phyloP scores from a whole-genome alignment of 2,329 filamentous ascomycete species.

The Geosmithia putterillii region DNA sequence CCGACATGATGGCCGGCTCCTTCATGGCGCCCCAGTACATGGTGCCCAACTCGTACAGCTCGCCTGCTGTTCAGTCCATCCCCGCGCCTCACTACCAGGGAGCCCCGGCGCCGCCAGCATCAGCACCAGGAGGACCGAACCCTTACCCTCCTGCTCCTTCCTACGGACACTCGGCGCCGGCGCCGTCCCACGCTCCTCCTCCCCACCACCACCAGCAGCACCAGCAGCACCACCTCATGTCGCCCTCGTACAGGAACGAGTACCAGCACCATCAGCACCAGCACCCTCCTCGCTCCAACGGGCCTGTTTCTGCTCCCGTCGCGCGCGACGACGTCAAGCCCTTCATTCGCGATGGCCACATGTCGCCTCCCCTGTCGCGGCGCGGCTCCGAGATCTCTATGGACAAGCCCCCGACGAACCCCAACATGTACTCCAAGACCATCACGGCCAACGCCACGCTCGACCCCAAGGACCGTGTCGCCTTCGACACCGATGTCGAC shows the following conservation, averaged over 20 bases:
- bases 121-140: constrained; percentile 11
- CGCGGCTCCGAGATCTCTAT: not conserved
- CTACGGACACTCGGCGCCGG: no score
- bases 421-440: constrained; percentile 17
- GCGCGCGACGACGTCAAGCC: not conserved
- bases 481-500: constrained; percentile 75
- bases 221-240: not conserved
- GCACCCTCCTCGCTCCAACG: no score
- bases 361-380: not conserved
- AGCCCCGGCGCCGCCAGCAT: constrained; percentile 32
- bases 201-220: no score
- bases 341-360: not conserved
- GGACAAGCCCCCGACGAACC: constrained; percentile 2
- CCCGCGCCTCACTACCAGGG: constrained; percentile 28
- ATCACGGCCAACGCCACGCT: constrained; percentile 33
- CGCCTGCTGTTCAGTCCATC: constrained; percentile 13
- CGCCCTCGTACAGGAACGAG: not conserved
- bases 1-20: constrained; percentile 25
- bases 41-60: constrained; percentile 28
- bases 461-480: constrained; percentile 35
- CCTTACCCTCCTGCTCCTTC: no score
- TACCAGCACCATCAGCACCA: no score
- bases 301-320: no score
- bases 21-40: constrained; percentile 34
- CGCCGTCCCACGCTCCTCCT: no score